Evolutionary conservation across 192 early-diverging fungal genomes (phyloP).

Genomic region (Entomortierella parvispora): DNA sequence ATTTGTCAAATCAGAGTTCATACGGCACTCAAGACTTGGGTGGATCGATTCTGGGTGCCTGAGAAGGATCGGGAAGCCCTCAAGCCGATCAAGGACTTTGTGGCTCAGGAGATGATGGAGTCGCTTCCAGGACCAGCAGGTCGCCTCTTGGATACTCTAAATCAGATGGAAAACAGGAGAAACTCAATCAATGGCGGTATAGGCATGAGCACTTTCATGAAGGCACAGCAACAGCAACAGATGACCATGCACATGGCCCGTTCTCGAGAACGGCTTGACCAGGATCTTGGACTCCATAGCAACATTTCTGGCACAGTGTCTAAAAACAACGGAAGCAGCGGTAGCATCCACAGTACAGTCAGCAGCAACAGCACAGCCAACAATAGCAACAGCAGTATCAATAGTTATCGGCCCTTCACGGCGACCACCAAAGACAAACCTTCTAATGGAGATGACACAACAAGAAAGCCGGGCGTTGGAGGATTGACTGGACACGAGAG

Average conservation of each 20-base stretch:
- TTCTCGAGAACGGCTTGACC: too few relatives aligned
- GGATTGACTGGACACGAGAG: conserved; percentile 27
- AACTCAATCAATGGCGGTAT: conserved; percentile 50
- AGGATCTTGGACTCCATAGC: too few relatives aligned
- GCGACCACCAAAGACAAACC: conserved; percentile 20
- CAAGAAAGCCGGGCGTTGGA: conserved; percentile 29
- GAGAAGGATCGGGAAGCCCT: conserved; percentile 63
- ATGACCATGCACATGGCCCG: too few relatives aligned
- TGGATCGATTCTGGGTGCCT: conserved; percentile 76
- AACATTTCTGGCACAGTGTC: background rate
- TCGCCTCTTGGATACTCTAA: conserved; percentile 65
- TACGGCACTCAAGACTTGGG: conserved; percentile 85
- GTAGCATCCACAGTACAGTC: background rate
- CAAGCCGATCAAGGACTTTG: conserved; percentile 62
- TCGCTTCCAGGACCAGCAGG: conserved; percentile 53
- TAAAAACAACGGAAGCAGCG: conserved; percentile 16
- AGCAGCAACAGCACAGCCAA: background rate
- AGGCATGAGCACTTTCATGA: too few relatives aligned
- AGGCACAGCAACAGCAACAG: background rate
- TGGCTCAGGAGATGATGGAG: conserved; percentile 56
- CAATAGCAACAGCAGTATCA: background rate
- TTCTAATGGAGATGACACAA: conserved; percentile 55
- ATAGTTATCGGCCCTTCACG: background rate
- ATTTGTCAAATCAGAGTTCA: conserved; percentile 66
- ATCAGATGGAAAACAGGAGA: too few relatives aligned